A percentile compares a stretch with the other conserved stretches of the same genome.
Conservation (phyloP, 257 asterid genomes). For the Solanum dulcamara region DNA sequence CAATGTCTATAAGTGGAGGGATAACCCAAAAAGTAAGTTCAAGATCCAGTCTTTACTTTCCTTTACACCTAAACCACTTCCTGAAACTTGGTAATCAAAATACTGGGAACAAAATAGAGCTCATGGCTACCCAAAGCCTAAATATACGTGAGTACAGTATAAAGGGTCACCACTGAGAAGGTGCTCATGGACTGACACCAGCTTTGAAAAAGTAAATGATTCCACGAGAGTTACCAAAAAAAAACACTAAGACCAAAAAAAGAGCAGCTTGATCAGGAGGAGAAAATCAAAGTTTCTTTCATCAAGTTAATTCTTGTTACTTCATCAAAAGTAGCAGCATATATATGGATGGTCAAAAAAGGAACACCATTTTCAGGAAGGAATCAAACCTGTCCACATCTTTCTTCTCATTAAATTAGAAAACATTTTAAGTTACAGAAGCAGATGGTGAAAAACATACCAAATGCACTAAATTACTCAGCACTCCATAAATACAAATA, state of each 20-base stretch:
- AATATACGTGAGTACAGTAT: neutral
- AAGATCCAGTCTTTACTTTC: neutral
- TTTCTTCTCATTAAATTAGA: neutral
- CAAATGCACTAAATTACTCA: neutral
- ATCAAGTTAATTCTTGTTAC: neutral
- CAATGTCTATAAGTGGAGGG: neutral
- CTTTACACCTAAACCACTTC: neutral
- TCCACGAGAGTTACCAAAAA: neutral
- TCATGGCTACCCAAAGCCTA: neutral
- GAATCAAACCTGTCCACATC: neutral
- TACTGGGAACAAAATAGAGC: neutral
- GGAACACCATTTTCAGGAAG: neutral
- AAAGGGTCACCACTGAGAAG: neutral
- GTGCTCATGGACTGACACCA: neutral
- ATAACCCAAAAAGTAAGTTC: neutral
- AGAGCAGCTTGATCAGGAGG: neutral
- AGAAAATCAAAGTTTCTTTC: neutral
- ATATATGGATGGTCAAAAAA: neutral
- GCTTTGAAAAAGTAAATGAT: neutral
- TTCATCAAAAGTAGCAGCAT: neutral
- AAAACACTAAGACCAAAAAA: neutral
- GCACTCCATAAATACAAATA: neutral
- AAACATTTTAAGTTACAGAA: neutral
- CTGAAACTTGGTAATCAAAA: neutral
- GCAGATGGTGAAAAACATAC: neutral